Evolutionary conservation across 169 alveolate genomes (phyloP).

Genomic region (Cryptosporidium muris): DNA sequence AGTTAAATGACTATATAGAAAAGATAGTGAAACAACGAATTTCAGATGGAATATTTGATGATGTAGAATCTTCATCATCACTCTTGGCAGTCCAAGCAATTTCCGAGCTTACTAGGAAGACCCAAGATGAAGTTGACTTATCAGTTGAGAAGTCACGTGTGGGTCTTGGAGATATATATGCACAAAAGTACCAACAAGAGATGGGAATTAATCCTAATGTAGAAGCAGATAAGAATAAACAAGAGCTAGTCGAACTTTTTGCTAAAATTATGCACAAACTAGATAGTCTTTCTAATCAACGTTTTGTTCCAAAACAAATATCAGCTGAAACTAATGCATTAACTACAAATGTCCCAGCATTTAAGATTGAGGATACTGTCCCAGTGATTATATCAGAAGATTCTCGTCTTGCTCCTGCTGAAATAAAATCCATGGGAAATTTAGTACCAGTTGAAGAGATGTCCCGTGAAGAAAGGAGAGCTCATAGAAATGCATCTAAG

Average conservation of each 20-base stretch:
- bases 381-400: constrained; percentile 51
- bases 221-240: constrained; percentile 10
- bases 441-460: constrained; percentile 14
- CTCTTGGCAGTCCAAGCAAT: background rate
- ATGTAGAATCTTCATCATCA: constrained; percentile 3
- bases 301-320: constrained; percentile 22
- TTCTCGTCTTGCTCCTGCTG: constrained; percentile 42
- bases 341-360: constrained; percentile 4
- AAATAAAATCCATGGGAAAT: constrained; percentile 22
- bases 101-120: background rate
- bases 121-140: background rate
- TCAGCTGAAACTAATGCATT: background rate
- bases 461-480: constrained; percentile 30
- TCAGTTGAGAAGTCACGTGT: constrained; percentile 37
- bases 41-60: constrained; percentile 28
- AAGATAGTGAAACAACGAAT: constrained; percentile 45
- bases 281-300: constrained; percentile 53
- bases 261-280: constrained; percentile 26
- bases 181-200: constrained; percentile 47
- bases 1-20: constrained; percentile 17
- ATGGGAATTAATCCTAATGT: constrained; percentile 31
- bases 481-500: constrained; percentile 16
- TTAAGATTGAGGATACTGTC: constrained; percentile 52
- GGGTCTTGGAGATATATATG: constrained; percentile 43
- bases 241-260: constrained; percentile 2